Base-by-base conservation (phyloP, 1,284 basidiomycete genomes). In the Megacollybia platyphylla region DNA sequence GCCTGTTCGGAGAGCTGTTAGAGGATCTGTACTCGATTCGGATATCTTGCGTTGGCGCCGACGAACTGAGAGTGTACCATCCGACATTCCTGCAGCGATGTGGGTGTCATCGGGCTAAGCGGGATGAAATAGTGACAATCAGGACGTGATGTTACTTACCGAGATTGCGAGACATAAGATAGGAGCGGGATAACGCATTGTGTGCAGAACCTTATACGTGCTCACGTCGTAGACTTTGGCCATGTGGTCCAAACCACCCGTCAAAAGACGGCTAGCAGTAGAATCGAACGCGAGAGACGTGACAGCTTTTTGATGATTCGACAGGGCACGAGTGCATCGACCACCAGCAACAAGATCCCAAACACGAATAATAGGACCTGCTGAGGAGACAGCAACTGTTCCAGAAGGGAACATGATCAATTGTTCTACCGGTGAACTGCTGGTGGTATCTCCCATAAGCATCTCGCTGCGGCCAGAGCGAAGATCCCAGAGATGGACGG, bases 211-310 rank as follows among this genome's bases (percentile, higher is more conserved):
- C 54, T 87, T 87, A 69, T 93, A 94, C 31, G 84, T 83, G 55
- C 87, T 80, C 39, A 94, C 81, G 57, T 98, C 93, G 65, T 98
- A 99, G 17, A 97, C 92, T 64, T 99, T 99, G 46, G 98, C 90
- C 79, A 99, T 86, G 51, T 93, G 91, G 58, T 99, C 96, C 47
- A 99, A 66, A 28, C 88, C 82, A 29, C 87, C 96, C 0, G 89
- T 92, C 38, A 99, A 68, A 2, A 98, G 71, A 20, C 93, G 74
- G 51, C 79, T 75, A 13, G 82, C 75, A 43, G 73, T 73, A 11
- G 82, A 61, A 55, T 91, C 81, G 60, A 93, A 90, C 4, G 87
- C 69, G 20, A 97, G 70, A 17, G 86, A 76, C 0, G 94, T 98
- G 46, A 99, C 80, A 0, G 93, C 94, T 67, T 99, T 99, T 62